phyloP scores from a whole-genome alignment of 176 grass and related monocot genomes.

The Carex littledalei region DNA sequence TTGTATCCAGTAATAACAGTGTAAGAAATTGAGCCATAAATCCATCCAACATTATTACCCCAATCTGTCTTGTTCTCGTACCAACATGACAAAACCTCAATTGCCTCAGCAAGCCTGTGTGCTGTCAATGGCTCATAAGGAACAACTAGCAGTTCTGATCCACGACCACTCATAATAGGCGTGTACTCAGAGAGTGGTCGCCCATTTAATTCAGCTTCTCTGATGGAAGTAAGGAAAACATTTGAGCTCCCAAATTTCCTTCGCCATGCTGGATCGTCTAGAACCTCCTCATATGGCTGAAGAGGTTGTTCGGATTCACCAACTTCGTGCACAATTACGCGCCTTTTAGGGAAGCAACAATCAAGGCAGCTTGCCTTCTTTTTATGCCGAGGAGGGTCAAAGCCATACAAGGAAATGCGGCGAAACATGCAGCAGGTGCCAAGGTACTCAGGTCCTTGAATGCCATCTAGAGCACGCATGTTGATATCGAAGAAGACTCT shows the following conservation, averaged over 20 bases:
- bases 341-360: conserved; percentile 20
- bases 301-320: conserved; percentile 24
- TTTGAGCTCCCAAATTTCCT: conserved; percentile 20
- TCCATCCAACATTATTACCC: conserved; percentile 23
- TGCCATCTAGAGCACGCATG: conserved; percentile 20
- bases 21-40: conserved; percentile 19
- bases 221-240: conserved; percentile 17
- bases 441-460: conserved; percentile 25
- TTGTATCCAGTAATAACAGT: conserved; percentile 24
- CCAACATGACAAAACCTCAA: conserved; percentile 19
- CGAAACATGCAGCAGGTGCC: conserved; percentile 29
- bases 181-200: conserved; percentile 1
- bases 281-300: conserved; percentile 5
- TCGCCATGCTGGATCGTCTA: conserved; percentile 6
- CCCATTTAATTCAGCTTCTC: conserved; percentile 19
- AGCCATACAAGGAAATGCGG: conserved; percentile 21
- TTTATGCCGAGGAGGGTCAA: conserved; percentile 21
- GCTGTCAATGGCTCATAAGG: background rate
- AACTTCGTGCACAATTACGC: background rate
- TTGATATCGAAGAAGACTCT: conserved; percentile 21
- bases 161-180: conserved; percentile 4
- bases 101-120: conserved; percentile 18
- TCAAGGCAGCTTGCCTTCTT: conserved; percentile 13
- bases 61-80: conserved; percentile 24
- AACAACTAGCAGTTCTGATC: background rate